A percentile compares a stretch with the other conserved stretches of the same genome.
These are phyloP conservation scores for Macrolepiota dolichaula DNA, from an alignment of 768 basidiomycete species.

Conservation along the genomic window DNA sequence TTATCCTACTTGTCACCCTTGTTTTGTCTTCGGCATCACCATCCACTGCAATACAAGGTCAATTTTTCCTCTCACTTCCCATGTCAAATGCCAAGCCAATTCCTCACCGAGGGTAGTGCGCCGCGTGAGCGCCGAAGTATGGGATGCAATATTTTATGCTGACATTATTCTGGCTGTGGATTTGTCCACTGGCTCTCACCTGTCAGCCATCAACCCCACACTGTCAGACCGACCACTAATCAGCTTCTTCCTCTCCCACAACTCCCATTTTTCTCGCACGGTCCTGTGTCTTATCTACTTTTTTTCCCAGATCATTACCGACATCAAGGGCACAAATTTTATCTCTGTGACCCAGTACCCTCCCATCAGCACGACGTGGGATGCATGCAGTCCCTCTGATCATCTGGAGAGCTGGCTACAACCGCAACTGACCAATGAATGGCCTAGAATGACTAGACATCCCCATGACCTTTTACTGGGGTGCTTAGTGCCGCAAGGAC, in stretches of 20 bases:
- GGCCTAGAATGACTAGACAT: not conserved
- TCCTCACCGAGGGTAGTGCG: not conserved
- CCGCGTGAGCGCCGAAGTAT: not conserved
- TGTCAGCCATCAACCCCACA: not conserved
- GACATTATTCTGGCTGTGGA: not conserved
- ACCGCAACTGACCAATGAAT: not conserved
- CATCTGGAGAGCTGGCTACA: not conserved
- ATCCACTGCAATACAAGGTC: slow-evolving; percentile 1
- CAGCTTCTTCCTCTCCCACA: not conserved
- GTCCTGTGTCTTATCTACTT: not conserved
- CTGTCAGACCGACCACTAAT: not conserved
- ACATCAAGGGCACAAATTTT: not conserved
- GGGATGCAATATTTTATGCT: not conserved
- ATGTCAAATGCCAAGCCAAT: not conserved
- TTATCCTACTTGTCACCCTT: slow-evolving; percentile 1
- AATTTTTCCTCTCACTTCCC: slow-evolving; percentile 4
- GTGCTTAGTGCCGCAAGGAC: not conserved
- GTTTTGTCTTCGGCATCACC: not conserved
- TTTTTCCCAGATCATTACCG: not conserved
- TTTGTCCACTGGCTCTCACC: not conserved
- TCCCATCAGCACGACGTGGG: slow-evolving; percentile 3
- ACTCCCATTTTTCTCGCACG: not conserved
- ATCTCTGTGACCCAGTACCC: not conserved
- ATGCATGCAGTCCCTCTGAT: not conserved
- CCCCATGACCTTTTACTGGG: not conserved